Base-by-base conservation (phyloP, 352 stramenopile genomes). In the Albugo laibachii region DNA sequence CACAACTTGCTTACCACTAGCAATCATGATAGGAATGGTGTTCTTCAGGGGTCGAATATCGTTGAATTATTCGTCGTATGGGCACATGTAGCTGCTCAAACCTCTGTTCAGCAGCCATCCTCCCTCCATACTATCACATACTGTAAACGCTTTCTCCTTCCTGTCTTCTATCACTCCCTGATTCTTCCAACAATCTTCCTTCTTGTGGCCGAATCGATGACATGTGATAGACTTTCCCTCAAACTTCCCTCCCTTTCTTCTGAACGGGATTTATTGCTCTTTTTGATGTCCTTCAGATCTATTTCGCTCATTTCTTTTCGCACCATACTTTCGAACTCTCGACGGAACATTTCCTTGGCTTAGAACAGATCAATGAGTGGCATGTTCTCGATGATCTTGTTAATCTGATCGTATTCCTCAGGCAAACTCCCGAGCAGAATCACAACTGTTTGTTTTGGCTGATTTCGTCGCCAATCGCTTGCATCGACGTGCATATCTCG, bases 61-160 rank as follows among this genome's bases (percentile, higher is more conserved):
- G 15, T 27, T 15, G 36, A 61, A 61, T 18, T 50, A 38, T 37
- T 14, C 38, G 1, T 13, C 12, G 14, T 51, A 40, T 13, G 39
- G 41, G 2, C 47, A 55, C 54, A 61, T 64, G 43, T 61, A 35
- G 14, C 41, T 49, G 18, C 54, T 61, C 10, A 49, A 49, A 5
- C 57, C 57, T 36, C 49, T 58, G 40, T 64, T 42, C 0, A 64
- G 36, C 2, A 51, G 39, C 46, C 46, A 61, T 18, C 38, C 38
- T 24, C 38, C 20, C 16, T 19, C 16, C 16, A 19, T 43, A 10
- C 20, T 24, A 24, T 43, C 8, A 10, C 3, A 24, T 24, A 24
- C 38, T 8, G 38, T 3, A 8, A 43, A 43, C 8, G 8, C 38
- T 24, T 24, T 3, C 1, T 43, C 13, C 0, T 19, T 38, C 0